Conservation (phyloP, 768 basidiomycete species). For the Boletus huronensis region DNA sequence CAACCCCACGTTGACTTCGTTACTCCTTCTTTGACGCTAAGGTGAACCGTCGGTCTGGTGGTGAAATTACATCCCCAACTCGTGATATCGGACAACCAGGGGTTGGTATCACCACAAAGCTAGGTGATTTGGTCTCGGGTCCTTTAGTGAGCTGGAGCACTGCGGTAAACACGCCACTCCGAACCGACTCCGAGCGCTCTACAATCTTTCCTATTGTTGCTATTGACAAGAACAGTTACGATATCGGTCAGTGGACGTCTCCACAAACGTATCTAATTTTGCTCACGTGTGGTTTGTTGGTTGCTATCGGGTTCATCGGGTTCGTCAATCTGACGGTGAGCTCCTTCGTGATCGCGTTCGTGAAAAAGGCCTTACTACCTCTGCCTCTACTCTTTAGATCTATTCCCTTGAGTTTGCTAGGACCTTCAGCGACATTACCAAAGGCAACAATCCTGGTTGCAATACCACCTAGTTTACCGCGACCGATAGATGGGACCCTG, state of each 20-base stretch:
- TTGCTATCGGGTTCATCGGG: too few species aligned
- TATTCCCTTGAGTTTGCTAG: neutral
- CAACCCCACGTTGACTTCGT: neutral
- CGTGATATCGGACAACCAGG: neutral
- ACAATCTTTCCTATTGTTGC: neutral
- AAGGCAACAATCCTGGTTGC: conserved; percentile 43
- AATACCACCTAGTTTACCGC: conserved; percentile 36
- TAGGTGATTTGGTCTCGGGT: neutral
- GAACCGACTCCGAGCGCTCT: neutral
- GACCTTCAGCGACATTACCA: conserved; percentile 40
- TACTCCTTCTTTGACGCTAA: neutral
- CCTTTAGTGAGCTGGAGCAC: neutral
- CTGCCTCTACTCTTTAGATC: neutral
- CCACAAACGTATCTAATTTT: neutral
- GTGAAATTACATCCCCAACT: neutral
- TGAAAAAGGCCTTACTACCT: neutral
- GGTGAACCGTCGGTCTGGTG: neutral
- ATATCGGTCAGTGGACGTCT: neutral
- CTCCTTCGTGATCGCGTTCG: neutral
- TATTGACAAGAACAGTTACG: neutral
- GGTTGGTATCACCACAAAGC: neutral
- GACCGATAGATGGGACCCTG: conserved; percentile 40
- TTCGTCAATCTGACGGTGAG: neutral
- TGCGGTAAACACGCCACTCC: neutral
- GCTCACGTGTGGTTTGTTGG: too few species aligned